A percentile compares a stretch with the other conserved stretches of the same genome.
These are phyloP conservation scores for Scytalidium lignicola DNA, from an alignment of 2,329 filamentous ascomycete genomes.

Conservation along the genomic window DNA sequence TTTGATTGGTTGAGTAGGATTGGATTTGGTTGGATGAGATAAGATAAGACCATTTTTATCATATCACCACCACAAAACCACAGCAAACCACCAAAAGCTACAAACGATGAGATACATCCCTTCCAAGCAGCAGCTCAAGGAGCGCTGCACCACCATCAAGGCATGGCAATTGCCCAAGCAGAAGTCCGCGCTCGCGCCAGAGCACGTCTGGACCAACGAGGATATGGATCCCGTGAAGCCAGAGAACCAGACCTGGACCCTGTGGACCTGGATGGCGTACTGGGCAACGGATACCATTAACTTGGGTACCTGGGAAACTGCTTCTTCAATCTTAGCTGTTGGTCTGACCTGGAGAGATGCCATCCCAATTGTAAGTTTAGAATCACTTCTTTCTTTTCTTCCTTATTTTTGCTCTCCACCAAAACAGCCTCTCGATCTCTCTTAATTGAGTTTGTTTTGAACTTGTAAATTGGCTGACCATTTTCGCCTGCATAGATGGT, in stretches of 20 bases:
- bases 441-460: no score
- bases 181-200: slow-evolving; percentile 39
- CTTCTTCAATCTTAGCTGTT: slow-evolving; percentile 41
- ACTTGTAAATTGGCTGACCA: no score
- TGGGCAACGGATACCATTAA: slow-evolving; percentile 36
- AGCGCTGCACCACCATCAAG: slow-evolving; percentile 33
- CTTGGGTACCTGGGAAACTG: slow-evolving; percentile 46
- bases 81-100: background rate
- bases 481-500: no score
- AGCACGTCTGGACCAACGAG: slow-evolving; percentile 36
- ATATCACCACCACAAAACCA: no score
- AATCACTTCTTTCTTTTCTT: slow-evolving; percentile 14
- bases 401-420: no score
- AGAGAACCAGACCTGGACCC: slow-evolving; percentile 26
- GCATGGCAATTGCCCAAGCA: slow-evolving; percentile 45
- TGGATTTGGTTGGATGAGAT: no score
- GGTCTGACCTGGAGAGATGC: slow-evolving; percentile 52
- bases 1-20: no score
- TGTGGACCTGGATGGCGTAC: slow-evolving; percentile 36
- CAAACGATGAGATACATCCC: slow-evolving; percentile 28
- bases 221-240: slow-evolving; percentile 27
- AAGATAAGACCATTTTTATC: no score
- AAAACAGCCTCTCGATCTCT: no score
- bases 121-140: slow-evolving; percentile 30
- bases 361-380: slow-evolving; percentile 31